Evolutionary conservation across 495 filamentous ascomycete species (phyloP).

Genomic region (Tuber melanosporum): DNA sequence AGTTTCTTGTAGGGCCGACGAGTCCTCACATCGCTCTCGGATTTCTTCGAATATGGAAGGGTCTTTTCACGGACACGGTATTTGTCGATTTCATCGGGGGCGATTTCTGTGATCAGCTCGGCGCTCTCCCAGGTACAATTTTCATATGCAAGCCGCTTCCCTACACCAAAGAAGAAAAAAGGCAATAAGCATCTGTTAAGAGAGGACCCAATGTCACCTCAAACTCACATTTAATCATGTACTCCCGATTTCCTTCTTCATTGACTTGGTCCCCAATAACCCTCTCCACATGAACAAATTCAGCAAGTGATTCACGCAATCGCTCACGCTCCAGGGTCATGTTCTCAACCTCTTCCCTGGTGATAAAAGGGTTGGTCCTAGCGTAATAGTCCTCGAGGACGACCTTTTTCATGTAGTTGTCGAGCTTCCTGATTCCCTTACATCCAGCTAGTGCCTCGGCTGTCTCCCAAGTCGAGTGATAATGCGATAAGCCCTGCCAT

Average conservation of each 20-base stretch:
- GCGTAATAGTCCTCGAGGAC: slow-evolving; percentile 52
- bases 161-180: slow-evolving; percentile 32
- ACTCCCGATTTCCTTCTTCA: slow-evolving; percentile 67
- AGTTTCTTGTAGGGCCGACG: slow-evolving; percentile 64
- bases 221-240: slow-evolving; percentile 77
- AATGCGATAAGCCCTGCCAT: slow-evolving; percentile 92
- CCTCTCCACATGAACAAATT: slow-evolving; percentile 84
- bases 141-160: slow-evolving; percentile 80
- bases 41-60: slow-evolving; percentile 65
- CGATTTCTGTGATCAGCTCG: slow-evolving; percentile 63
- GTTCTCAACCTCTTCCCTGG: slow-evolving; percentile 74
- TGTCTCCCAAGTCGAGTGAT: slow-evolving; percentile 90
- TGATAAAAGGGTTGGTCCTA: slow-evolving; percentile 29
- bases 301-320: slow-evolving; percentile 71
- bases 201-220: not conserved
- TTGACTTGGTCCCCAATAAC: slow-evolving; percentile 69
- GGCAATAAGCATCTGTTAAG: slow-evolving; percentile 11
- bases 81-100: slow-evolving; percentile 81
- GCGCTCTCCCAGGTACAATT: slow-evolving; percentile 89
- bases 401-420: slow-evolving; percentile 85
- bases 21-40: slow-evolving; percentile 66
- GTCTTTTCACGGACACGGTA: slow-evolving; percentile 74
- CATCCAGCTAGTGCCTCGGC: slow-evolving; percentile 60
- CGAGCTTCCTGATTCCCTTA: slow-evolving; percentile 74
- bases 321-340: slow-evolving; percentile 84